Conservation (phyloP, 129 eudicot genomes). For the sunflower (Helianthus annuus) region HanXRQr2.0-SUNRISE NC_035433.2:128459249-128459748, state of each 20-base stretch:
- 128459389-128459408: no score
- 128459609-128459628: constrained; percentile 57
- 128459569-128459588: constrained; percentile 40
- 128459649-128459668: constrained; percentile 37
- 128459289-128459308: background rate
- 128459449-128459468: constrained; percentile 8
- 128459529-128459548: constrained; percentile 52
- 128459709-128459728: constrained; percentile 14
- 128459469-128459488: background rate
- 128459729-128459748: constrained; percentile 16
- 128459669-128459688: constrained; percentile 14
- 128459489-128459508: background rate
- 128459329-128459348: no score
- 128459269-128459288: constrained; percentile 1
- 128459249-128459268: constrained; percentile 38
- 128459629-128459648: constrained; percentile 49
- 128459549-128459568: constrained; percentile 50
- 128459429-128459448: background rate
- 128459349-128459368: no score
- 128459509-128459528: constrained; percentile 12
- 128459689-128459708: constrained; percentile 8
- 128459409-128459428: no score
- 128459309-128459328: background rate
- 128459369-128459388: no score
- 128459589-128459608: constrained; percentile 54